Evolutionary conservation across 2,329 filamentous ascomycete genomes (phyloP).

Genomic region (Aureobasidium melanogenum): DNA sequence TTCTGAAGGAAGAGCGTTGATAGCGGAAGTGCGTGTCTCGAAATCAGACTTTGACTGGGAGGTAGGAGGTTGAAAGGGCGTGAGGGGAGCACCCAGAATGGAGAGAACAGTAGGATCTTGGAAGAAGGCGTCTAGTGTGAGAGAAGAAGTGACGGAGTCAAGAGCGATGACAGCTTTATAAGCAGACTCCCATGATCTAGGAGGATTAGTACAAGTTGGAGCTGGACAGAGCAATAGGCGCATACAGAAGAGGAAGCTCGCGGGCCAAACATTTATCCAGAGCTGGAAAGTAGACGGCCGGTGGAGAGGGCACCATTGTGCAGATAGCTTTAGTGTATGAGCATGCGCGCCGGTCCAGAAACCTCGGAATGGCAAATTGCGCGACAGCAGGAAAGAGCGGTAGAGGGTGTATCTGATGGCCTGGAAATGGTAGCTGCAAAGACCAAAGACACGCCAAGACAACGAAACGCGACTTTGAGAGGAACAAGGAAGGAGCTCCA

Average conservation of each 20-base stretch:
- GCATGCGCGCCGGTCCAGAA: conserved; percentile 1
- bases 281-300: conserved; percentile 61
- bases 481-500: background rate
- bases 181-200: conserved; percentile 52
- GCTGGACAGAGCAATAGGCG: conserved; percentile 17
- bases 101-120: conserved; percentile 58
- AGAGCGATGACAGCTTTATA: conserved; percentile 46
- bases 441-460: background rate
- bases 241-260: conserved; percentile 71
- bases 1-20: conserved; percentile 64
- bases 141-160: conserved; percentile 43
- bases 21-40: conserved; percentile 77
- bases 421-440: background rate
- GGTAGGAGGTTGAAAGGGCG: conserved; percentile 56
- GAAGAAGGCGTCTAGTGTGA: conserved; percentile 56
- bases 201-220: conserved; percentile 26
- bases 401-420: background rate
- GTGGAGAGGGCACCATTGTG: conserved; percentile 12
- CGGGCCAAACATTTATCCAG: conserved; percentile 78
- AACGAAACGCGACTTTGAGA: background rate
- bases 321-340: background rate
- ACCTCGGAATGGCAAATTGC: background rate
- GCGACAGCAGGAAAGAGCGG: background rate
- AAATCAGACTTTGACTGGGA: conserved; percentile 61
- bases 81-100: conserved; percentile 59